Base-by-base conservation (phyloP, 176 grass and related monocot species). In the Eleusine coracana region DNA sequence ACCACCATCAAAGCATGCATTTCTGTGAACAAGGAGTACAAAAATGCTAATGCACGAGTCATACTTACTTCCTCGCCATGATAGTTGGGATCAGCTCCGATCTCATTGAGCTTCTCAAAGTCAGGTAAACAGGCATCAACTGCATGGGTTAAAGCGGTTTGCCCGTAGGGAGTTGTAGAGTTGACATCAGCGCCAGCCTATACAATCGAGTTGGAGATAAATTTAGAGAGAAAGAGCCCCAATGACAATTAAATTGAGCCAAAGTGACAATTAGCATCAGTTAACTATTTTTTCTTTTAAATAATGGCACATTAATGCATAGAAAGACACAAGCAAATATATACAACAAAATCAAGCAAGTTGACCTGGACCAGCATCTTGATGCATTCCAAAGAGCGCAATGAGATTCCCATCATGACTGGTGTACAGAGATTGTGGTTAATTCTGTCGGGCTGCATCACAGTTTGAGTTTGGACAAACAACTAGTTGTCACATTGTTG, bases 141-240 rank as follows among this genome's bases (percentile, higher is more conserved):
- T 77, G 75, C 67, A 9, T 36, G 2, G 1, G 50, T 59, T 59
- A 76, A 76, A 50, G 42, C 40, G 7, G 51, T 46, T 38, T 15
- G 48, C n/a, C 67, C 80, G 31, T 2, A 60, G 4, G 25, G 49
- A 80, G 60, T 48, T 49, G 13, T 78, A 54, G 17, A 68, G 42
- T 88, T 85, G 51, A 71, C 76, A 88, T 91, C 68, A 76, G 89
- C 85, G 2, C 89, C 89, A 84, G 70, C 89, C 89, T 91, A 77
- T 2, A 79, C 7, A 25, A 83, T 49, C 46, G 34, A 46, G 28
- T 70, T 58, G 2, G 2, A 11, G 44, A 10, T 11, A 46, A 46
- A 11, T 46, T 46, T 46, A 46, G 44, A 46, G 44, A 11, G 44
- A 11, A 46, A 59, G 18, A 74, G 46, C 31, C 13, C 58, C 14